Conservation (phyloP, 2,329 filamentous ascomycete genomes). For the Septoria petroselini region DNA sequence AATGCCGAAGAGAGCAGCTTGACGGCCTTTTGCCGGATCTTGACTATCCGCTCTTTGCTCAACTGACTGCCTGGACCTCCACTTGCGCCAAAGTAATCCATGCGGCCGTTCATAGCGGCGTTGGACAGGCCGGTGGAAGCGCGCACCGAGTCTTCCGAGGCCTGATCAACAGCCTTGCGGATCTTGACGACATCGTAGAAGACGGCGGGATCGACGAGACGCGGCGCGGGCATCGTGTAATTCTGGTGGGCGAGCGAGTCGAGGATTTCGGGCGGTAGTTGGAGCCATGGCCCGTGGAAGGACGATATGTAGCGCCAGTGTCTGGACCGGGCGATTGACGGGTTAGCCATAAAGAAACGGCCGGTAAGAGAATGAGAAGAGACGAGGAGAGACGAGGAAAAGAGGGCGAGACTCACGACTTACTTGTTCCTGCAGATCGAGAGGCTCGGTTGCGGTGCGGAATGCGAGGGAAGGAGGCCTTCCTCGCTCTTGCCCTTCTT, state of each 20-base stretch:
- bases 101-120: constrained; percentile 56
- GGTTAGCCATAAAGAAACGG: too few relatives aligned
- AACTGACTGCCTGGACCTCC: constrained; percentile 59
- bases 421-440: constrained; percentile 67
- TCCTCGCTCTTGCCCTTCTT: constrained; percentile 32
- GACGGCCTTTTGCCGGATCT: constrained; percentile 76
- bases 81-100: constrained; percentile 48
- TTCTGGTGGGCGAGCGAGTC: constrained; percentile 76
- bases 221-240: constrained; percentile 71
- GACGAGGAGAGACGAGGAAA: not conserved
- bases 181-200: constrained; percentile 85
- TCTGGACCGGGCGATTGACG: constrained; percentile 44
- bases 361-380: too few relatives aligned
- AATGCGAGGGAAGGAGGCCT: constrained; percentile 21
- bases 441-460: constrained; percentile 50
- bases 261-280: constrained; percentile 73
- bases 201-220: constrained; percentile 72
- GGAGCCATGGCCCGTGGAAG: constrained; percentile 80
- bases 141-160: constrained; percentile 71
- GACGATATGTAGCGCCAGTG: constrained; percentile 84
- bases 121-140: constrained; percentile 71
- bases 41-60: constrained; percentile 71
- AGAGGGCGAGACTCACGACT: constrained; percentile 23
- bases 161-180: constrained; percentile 73
- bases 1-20: constrained; percentile 76